Base-by-base conservation (phyloP, 331 rosid species). In the Erythrophleum ivorense region DNA sequence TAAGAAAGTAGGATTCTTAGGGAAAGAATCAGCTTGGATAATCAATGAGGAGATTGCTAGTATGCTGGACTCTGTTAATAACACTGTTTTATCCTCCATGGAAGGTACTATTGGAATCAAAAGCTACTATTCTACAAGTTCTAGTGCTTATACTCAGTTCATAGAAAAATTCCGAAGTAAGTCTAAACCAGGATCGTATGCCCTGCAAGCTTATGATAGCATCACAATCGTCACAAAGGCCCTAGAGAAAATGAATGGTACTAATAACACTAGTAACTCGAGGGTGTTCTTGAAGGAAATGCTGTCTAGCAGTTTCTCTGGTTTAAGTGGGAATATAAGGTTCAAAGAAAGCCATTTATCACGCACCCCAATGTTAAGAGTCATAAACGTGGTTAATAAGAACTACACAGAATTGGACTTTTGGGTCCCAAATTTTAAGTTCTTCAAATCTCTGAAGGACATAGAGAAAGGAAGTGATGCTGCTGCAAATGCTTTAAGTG, bases 41-140 rank as follows among this genome's bases (percentile, higher is more conserved):
- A 72, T 92, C 84, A 79, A 88, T 62, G 88, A 89, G 24, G 81
- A 78, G 31, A 59, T 90, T 71, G 19, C 91, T 74, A 73, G 76
- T 75, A 78, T 78, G 79, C 80, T 88, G 41, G 87, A 81, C 29
- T 81, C 53, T 34, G 83, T 59, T 21, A 67, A 84, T 41, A 50
- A 43, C 55, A 15, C 89, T 34, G 83, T 86, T 41, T 78, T 85
- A 29, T 85, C 88, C 60, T 81, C 87, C 2, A 87, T 87, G 92
- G 78, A 83, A 72, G 97, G 95, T 12, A 79, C 79, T 63, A 62
- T 92, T 9, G 97, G 95, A 67, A 88, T 89, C 78, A 83, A 85
- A 83, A 76, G 85, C 18, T 40, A 84, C 67, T 85, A 85, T 83
- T 34, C 78, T 49, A 75, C 71, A 5, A 74, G 12, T 3, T 79